phyloP scores from a whole-genome alignment of 192 early-diverging fungal genomes.

The Rhizophagus sp. region DNA sequence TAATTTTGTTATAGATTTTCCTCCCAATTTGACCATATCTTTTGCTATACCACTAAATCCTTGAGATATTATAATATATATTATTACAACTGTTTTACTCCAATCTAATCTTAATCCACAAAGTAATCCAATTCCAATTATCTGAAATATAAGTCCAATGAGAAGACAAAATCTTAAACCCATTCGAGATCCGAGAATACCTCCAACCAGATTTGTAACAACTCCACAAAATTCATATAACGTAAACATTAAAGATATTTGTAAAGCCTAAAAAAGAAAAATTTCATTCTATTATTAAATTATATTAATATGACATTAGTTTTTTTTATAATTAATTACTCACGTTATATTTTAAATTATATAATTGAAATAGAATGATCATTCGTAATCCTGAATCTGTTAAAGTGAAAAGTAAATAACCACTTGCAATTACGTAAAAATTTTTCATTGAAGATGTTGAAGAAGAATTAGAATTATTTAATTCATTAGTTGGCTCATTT shows the following conservation, averaged over 20 bases:
- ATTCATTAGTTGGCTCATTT: too few relatives aligned
- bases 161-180: conserved; percentile 43
- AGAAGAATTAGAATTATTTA: background rate
- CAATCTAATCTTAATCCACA: conserved; percentile 36
- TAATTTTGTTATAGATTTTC: conserved; percentile 48
- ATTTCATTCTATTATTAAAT: too few relatives aligned
- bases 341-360: conserved; percentile 36
- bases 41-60: conserved; percentile 47
- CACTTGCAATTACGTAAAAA: conserved; percentile 38
- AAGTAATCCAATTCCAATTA: conserved; percentile 46
- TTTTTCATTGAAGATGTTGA: conserved; percentile 10
- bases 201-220: conserved; percentile 47
- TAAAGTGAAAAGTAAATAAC: conserved; percentile 47
- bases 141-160: conserved; percentile 36
- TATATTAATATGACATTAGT: too few relatives aligned
- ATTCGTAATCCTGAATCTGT: conserved; percentile 49
- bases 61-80: conserved; percentile 43
- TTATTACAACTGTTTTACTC: conserved; percentile 35
- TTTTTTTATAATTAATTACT: background rate
- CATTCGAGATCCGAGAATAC: conserved; percentile 41
- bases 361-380: conserved; percentile 47
- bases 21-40: conserved; percentile 50
- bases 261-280: conserved; percentile 20
- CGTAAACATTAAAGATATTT: conserved; percentile 49
- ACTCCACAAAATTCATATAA: conserved; percentile 49